Evolutionary conservation across 345 rosid genomes (phyloP), one percentile per base, ranked within the genome.

Genomic region (Pelargonium nanum): DNA sequence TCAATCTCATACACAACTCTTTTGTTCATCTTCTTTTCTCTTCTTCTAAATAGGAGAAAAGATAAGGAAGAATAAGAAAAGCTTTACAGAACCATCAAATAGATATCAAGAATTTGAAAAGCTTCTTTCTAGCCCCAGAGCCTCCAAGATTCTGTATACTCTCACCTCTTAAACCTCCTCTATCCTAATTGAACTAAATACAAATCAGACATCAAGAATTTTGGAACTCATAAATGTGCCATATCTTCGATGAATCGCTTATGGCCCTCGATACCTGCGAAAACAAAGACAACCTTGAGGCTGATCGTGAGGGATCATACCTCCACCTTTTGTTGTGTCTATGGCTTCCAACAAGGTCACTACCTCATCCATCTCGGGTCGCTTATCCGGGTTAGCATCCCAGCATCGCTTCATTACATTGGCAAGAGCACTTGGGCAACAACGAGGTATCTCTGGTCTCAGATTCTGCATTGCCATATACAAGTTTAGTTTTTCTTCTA

Each of bases 371-470:
- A 93, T 93, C 75, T 87, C 96, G 0, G 97, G 99, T 34, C 97
- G 79, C 75, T 72, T 93, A 70, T 89, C 99, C 7, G 91, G 88
- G 71, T 85, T 89, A 4, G 94, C 97, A 65, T 93, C 97, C 99
- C 99, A 91, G 70, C 98, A 92, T 22, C 95, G 80, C 78, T 82
- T 92, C 96, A 92, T 92, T 60, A 92, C 96, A 69, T 83, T 85
- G 2, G 88, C 95, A 8, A 92, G 77, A 6, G 93, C 71, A 68
- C 83, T 87, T 9, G 97, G 99, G 69, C 99, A 93, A 69, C 97
- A 93, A 21, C 97, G 84, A 8, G 99, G 99, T 73, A 93, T 89
- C 76, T 93, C 97, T 26, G 97, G 97, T 75, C 99, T 87, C 74
- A 93, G 71, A 72, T 88, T 92, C 96, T 91, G 77, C 22, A 55